These are phyloP conservation scores for Acorus gramineus DNA, from an alignment of 106 monocot genomes.

Conservation along the genomic window DNA sequence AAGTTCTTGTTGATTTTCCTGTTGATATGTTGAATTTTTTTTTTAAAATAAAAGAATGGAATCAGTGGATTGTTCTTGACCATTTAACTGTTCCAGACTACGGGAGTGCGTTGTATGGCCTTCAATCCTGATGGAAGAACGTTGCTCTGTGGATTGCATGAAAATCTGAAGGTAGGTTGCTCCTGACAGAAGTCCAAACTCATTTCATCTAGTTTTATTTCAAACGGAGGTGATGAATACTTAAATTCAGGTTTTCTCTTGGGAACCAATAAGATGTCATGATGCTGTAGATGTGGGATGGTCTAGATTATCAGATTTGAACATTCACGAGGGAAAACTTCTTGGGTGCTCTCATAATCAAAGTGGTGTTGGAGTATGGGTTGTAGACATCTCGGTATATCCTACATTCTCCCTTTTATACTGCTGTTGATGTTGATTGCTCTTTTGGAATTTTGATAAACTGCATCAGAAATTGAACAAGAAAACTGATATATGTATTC, in stretches of 20 bases:
- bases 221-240: not conserved
- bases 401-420: constrained; percentile 8
- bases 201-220: not conserved
- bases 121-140: constrained; percentile 93
- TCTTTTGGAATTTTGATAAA: not conserved
- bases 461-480: not conserved
- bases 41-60: too few species aligned
- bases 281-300: constrained; percentile 97
- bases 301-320: constrained; percentile 90
- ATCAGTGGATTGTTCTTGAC: too few species aligned
- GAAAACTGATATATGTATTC: not conserved
- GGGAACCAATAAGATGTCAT: constrained; percentile 91
- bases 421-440: not conserved
- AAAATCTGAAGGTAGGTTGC: constrained; percentile 63
- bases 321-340: constrained; percentile 93
- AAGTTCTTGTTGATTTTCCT: not conserved
- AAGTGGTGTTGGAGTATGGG: constrained; percentile 99
- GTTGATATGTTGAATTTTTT: not conserved
- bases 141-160: constrained; percentile 84
- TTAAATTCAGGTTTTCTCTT: constrained; percentile 64
- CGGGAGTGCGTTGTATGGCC: constrained; percentile 72
- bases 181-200: not conserved
- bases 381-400: constrained; percentile 88
- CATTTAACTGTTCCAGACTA: constrained; percentile 30
- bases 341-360: constrained; percentile 98